Conservation (phyloP, 305 asterid species). For the Rubia balearica region DNA sequence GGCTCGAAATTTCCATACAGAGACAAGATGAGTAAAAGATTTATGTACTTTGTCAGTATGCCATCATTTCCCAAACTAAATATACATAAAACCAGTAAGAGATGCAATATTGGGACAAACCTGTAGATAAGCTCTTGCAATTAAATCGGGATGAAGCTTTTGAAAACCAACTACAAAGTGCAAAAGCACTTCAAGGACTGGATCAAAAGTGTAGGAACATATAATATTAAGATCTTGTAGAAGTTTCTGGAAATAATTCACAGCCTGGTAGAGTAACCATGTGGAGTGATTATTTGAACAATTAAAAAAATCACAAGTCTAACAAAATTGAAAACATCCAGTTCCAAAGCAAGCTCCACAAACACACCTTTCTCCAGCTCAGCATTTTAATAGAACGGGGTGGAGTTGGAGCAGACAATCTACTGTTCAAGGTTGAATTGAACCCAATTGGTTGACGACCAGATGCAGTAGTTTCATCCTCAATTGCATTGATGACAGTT, state of each 20-base stretch:
- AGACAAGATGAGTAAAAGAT: not conserved
- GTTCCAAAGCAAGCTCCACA: not conserved
- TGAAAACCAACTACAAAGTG: constrained; percentile 79
- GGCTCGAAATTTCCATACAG: not conserved
- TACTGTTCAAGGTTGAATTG: constrained; percentile 85
- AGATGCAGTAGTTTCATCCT: constrained; percentile 78
- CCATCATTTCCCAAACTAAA: not conserved
- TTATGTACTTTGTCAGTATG: not conserved
- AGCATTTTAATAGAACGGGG: constrained; percentile 81
- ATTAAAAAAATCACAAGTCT: constrained; percentile 2
- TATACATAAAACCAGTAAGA: not conserved
- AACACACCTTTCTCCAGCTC: constrained; percentile 80
- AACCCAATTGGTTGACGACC: constrained; percentile 85
- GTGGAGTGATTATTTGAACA: constrained; percentile 8
- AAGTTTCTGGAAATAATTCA: constrained; percentile 87
- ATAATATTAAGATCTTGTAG: constrained; percentile 75
- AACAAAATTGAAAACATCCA: constrained; percentile 2
- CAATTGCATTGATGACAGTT: constrained; percentile 29
- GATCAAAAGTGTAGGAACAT: constrained; percentile 67
- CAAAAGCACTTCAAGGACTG: constrained; percentile 60
- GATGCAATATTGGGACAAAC: constrained; percentile 29
- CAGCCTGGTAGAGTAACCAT: constrained; percentile 54
- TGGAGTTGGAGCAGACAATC: constrained; percentile 96
- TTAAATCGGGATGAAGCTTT: constrained; percentile 79
- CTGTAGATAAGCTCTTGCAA: constrained; percentile 87